Evolutionary conservation across 2,329 filamentous ascomycete species (phyloP).

Genomic region (Pestalotiopsis sp.): DNA sequence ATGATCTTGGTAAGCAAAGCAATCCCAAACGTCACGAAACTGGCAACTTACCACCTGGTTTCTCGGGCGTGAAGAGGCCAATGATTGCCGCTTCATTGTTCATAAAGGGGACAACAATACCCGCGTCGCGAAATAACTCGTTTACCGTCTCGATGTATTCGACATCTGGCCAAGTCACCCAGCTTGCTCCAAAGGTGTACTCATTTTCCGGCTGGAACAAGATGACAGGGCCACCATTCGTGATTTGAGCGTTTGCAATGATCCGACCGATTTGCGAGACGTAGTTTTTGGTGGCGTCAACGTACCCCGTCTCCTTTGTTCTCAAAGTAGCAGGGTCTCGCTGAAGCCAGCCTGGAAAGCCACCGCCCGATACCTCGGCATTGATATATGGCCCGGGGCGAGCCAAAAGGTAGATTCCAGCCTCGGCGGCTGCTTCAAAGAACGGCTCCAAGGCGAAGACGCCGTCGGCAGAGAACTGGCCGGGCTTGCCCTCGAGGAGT

Average conservation of each 20-base stretch:
- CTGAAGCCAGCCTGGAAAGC: conserved; percentile 79
- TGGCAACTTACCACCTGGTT: conserved; percentile 37
- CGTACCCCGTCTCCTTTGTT: conserved; percentile 60
- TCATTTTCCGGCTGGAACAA: conserved; percentile 82
- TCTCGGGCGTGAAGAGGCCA: conserved; percentile 65
- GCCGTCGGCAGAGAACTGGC: conserved; percentile 68
- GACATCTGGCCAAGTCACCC: conserved; percentile 60
- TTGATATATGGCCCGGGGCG: conserved; percentile 76
- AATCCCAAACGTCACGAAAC: background rate
- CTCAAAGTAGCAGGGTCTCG: conserved; percentile 64
- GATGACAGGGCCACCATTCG: conserved; percentile 78
- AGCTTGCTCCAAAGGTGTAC: conserved; percentile 56
- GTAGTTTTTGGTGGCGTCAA: conserved; percentile 65
- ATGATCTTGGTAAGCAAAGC: background rate
- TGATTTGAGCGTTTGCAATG: conserved; percentile 77
- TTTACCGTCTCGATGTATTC: conserved; percentile 71
- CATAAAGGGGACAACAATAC: conserved; percentile 73
- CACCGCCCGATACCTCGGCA: conserved; percentile 63
- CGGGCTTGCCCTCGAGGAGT: conserved; percentile 71
- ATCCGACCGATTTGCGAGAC: conserved; percentile 60
- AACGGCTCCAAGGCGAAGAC: conserved; percentile 73
- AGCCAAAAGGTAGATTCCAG: conserved; percentile 74
- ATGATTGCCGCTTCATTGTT: conserved; percentile 67
- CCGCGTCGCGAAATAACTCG: conserved; percentile 65
- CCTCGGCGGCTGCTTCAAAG: conserved; percentile 71